Percentiles rank a stretch among this genome's conserved stretches.
Evolutionary conservation across 108 stramenopile species (phyloP).

Genomic region (Skeletonema tropicum): DNA sequence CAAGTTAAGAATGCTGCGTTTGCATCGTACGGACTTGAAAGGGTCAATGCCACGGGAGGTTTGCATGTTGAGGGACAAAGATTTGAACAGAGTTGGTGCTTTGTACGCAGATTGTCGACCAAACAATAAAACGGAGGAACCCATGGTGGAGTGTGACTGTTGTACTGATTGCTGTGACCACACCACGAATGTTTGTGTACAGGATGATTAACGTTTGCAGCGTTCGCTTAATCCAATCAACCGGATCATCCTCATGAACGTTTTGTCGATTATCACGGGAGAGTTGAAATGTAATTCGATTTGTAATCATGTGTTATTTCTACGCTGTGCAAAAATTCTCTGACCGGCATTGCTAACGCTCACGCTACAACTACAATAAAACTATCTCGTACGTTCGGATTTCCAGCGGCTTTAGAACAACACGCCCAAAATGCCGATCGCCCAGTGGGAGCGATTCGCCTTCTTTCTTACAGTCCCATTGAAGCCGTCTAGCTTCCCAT

Average conservation of each 20-base stretch:
- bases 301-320: too few species aligned
- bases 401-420: slow-evolving; percentile 61
- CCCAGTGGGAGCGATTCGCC: neutral
- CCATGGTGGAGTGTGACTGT: slow-evolving; percentile 29
- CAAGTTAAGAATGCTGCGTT: slow-evolving; percentile 8
- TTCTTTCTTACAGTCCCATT: slow-evolving; percentile 17
- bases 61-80: slow-evolving; percentile 35
- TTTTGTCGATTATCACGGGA: too few species aligned
- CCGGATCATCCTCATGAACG: too few species aligned
- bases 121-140: slow-evolving; percentile 34
- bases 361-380: neutral
- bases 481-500: slow-evolving; percentile 42
- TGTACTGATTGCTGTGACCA: slow-evolving; percentile 48
- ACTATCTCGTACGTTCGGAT: slow-evolving; percentile 62
- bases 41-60: slow-evolving; percentile 30
- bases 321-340: neutral
- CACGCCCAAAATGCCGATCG: neutral
- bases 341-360: neutral
- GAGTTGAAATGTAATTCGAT: too few species aligned
- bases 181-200: slow-evolving; percentile 19
- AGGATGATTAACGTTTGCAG: slow-evolving; percentile 21
- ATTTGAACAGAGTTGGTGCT: slow-evolving; percentile 12
- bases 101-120: slow-evolving; percentile 44
- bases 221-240: too few species aligned
- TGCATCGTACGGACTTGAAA: slow-evolving; percentile 23